Conservation (phyloP, 306 rosid genomes). For the Ormosia semicastrata region DNA sequence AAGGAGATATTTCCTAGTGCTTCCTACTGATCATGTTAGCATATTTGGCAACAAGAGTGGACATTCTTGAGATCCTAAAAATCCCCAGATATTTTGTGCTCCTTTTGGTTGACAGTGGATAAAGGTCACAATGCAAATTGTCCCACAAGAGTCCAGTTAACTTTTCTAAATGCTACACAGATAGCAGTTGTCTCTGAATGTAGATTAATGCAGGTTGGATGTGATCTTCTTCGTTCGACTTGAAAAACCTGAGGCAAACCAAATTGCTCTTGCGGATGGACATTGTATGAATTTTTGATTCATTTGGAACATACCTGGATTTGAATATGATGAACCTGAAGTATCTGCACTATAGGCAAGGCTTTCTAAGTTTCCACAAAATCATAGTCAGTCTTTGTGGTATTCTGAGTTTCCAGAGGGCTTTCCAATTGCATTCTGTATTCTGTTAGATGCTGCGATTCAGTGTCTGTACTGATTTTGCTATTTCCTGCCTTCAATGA, state of each 20-base stretch:
- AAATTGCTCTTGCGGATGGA: not conserved
- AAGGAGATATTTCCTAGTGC: not conserved
- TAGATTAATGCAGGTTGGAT: not conserved
- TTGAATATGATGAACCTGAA: no score
- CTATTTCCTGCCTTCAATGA: no score
- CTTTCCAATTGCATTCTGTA: not conserved
- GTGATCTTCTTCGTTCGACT: not conserved
- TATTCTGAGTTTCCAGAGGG: not conserved
- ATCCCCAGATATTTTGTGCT: not conserved
- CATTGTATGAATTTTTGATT: not conserved
- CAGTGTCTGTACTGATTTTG: not conserved
- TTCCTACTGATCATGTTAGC: not conserved
- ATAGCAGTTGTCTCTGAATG: no score
- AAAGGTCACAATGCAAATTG: not conserved
- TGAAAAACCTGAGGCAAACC: not conserved
- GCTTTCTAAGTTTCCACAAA: not conserved
- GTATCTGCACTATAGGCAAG: no score
- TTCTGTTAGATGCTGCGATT: not conserved
- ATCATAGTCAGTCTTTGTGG: not conserved
- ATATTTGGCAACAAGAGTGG: not conserved
- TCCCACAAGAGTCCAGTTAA: not conserved
- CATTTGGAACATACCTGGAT: no score
- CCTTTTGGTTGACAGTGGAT: not conserved
- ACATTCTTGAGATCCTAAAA: not conserved
- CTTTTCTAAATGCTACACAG: not conserved